These are phyloP conservation scores for Eragrostis curvula DNA, from an alignment of 176 grass and related monocot genomes.

Conservation along the genomic window DNA sequence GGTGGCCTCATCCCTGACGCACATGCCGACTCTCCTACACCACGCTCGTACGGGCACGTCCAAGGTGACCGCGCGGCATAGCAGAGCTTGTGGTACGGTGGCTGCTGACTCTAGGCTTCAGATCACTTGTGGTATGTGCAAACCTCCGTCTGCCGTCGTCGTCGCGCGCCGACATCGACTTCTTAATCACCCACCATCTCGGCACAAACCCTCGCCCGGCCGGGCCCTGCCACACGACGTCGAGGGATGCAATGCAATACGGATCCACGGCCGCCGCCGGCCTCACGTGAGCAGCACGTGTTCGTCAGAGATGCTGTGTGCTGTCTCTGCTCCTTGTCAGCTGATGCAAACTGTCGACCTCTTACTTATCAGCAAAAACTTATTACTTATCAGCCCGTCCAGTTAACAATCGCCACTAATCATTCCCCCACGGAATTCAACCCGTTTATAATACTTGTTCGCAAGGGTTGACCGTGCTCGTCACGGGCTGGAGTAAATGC, in stretches of 20 bases:
- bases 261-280: not conserved
- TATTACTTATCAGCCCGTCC: constrained; percentile 14
- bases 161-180: not conserved
- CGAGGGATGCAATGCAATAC: not conserved
- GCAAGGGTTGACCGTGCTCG: not conserved
- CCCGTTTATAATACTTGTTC: not conserved
- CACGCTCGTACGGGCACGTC: not conserved
- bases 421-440: constrained; percentile 8
- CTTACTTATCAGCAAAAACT: constrained; percentile 2
- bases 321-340: not conserved
- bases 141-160: not conserved
- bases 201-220: not conserved
- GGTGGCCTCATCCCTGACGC: no score
- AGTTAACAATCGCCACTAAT: not conserved
- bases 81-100: not conserved
- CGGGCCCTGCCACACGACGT: not conserved
- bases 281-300: constrained; percentile 22
- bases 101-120: not conserved
- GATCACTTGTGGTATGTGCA: not conserved
- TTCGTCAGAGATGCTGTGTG: not conserved
- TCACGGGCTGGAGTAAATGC: constrained; percentile 15
- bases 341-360: not conserved
- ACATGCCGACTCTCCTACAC: not conserved
- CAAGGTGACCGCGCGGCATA: not conserved
- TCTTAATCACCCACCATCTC: not conserved